Percentiles rank a stretch among this genome's conserved stretches.
These are phyloP conservation scores for Wickerhamiella dianesei DNA, from an alignment of 805 yeast species.

Conservation along the genomic window DNA sequence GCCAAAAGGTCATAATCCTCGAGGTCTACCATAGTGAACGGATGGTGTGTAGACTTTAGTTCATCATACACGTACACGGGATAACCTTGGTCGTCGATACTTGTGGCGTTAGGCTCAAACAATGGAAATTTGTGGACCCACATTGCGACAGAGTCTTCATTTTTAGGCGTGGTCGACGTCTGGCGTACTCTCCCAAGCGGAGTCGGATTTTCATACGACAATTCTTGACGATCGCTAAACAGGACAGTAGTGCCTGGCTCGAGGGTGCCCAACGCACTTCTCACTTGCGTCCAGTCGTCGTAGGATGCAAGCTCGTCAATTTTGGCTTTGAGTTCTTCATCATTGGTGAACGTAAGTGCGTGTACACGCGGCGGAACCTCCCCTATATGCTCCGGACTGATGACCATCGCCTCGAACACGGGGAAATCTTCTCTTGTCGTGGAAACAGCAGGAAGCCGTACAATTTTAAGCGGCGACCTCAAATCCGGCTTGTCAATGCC, in stretches of 20 bases:
- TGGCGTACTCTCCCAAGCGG: conserved; percentile 84
- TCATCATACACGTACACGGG: conserved; percentile 44
- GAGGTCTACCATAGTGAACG: conserved; percentile 81
- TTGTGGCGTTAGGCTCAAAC: conserved; percentile 47
- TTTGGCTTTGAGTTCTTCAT: conserved; percentile 2
- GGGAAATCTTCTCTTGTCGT: conserved; percentile 38
- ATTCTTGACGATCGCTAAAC: conserved; percentile 53
- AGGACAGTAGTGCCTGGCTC: conserved; percentile 63
- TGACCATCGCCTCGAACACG: conserved; percentile 58
- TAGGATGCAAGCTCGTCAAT: conserved; percentile 7
- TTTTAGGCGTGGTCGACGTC: conserved; percentile 34
- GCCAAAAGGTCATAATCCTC: conserved; percentile 50
- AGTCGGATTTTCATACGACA: conserved; percentile 84
- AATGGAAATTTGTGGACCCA: conserved; percentile 94
- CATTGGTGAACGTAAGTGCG: conserved; percentile 3
- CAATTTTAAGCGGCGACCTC: conserved; percentile 38
- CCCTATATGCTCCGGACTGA: not conserved
- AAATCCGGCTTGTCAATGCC: conserved; percentile 96
- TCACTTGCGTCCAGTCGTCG: conserved; percentile 8
- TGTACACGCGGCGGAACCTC: conserved; percentile 3
- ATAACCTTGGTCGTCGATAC: conserved; percentile 27
- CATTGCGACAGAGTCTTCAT: conserved; percentile 20
- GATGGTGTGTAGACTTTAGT: conserved; percentile 80
- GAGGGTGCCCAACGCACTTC: conserved; percentile 33
- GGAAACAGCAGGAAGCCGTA: conserved; percentile 33